A percentile compares a stretch with the other conserved stretches of the same genome.
Conservation (phyloP, 2,329 filamentous ascomycete genomes). For the Rhinocladiella similis region DNA sequence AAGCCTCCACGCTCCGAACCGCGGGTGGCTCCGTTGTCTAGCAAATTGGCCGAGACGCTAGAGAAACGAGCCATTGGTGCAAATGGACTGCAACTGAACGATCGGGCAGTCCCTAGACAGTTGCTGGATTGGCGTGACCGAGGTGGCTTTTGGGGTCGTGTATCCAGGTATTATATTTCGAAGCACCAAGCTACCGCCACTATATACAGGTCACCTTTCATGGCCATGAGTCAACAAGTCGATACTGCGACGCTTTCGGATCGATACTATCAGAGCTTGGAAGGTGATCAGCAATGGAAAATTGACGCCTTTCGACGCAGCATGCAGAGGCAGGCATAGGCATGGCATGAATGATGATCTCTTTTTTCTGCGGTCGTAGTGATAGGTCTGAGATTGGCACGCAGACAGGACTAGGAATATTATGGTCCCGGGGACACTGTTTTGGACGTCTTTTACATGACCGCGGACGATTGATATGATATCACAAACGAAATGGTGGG, state of each 20-base stretch:
- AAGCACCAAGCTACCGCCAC: constrained; percentile 26
- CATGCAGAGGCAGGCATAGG: background rate
- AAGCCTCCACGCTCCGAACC: constrained; percentile 12
- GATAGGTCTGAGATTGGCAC: background rate
- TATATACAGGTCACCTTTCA: constrained; percentile 27
- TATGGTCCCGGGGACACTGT: too few relatives aligned
- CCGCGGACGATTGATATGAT: background rate
- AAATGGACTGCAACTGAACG: constrained; percentile 25
- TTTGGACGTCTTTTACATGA: background rate
- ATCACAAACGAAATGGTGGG: background rate
- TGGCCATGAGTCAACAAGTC: constrained; percentile 5
- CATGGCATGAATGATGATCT: background rate
- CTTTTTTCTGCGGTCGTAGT: background rate
- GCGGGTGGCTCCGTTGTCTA: constrained; percentile 25
- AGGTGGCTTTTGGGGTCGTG: constrained; percentile 29
- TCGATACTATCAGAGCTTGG: constrained; percentile 21
- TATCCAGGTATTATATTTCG: constrained; percentile 26
- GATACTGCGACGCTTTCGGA: constrained; percentile 9
- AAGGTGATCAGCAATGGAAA: constrained; percentile 10
- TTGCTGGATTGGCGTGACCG: constrained; percentile 23
- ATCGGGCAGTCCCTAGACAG: constrained; percentile 22
- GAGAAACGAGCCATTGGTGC: constrained; percentile 23
- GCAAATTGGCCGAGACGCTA: constrained; percentile 16
- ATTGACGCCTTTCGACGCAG: constrained; percentile 13
- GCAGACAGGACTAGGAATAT: too few relatives aligned